phyloP scores from a whole-genome alignment of 768 basidiomycete species.

The Daedalea quercina region DNA sequence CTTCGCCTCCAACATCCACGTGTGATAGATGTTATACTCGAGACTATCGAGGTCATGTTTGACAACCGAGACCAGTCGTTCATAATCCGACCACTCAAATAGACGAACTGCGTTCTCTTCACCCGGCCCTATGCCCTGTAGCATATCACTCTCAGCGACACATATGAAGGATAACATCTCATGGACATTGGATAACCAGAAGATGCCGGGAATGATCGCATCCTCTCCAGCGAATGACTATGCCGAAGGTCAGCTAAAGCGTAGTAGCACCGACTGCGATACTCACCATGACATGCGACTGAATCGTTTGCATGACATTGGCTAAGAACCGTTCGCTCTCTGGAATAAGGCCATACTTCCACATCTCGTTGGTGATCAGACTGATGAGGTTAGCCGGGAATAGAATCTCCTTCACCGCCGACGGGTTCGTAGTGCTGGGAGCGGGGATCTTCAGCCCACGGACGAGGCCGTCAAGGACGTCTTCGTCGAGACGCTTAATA shows the following conservation, averaged over 20 bases:
- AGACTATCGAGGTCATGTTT: conserved; percentile 97
- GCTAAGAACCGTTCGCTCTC: conserved; percentile 98
- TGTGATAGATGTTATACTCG: conserved; percentile 99
- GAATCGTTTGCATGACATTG: conserved; percentile 97
- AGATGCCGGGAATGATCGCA: conserved; percentile 92
- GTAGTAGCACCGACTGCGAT: not conserved
- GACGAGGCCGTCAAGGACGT: conserved; percentile 85
- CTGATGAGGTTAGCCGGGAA: conserved; percentile 99
- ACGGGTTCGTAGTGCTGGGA: conserved; percentile 83
- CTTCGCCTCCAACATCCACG: conserved; percentile 98
- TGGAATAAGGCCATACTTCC: conserved; percentile 95
- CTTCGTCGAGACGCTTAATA: conserved; percentile 83
- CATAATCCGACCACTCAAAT: conserved; percentile 97
- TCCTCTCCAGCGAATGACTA: conserved; percentile 92
- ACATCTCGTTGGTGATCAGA: conserved; percentile 99
- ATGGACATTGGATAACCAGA: conserved; percentile 99
- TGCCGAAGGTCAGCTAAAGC: conserved; percentile 6
- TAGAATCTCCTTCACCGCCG: conserved; percentile 93
- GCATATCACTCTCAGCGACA: conserved; percentile 97
- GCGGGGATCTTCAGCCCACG: conserved; percentile 89
- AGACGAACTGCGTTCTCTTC: conserved; percentile 87
- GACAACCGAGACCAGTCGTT: conserved; percentile 93
- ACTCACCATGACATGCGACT: conserved; percentile 95
- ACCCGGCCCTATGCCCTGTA: conserved; percentile 95
- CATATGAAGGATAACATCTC: conserved; percentile 99